phyloP scores from a whole-genome alignment of 129 eudicot species.

The Escallonia herrerae region DNA sequence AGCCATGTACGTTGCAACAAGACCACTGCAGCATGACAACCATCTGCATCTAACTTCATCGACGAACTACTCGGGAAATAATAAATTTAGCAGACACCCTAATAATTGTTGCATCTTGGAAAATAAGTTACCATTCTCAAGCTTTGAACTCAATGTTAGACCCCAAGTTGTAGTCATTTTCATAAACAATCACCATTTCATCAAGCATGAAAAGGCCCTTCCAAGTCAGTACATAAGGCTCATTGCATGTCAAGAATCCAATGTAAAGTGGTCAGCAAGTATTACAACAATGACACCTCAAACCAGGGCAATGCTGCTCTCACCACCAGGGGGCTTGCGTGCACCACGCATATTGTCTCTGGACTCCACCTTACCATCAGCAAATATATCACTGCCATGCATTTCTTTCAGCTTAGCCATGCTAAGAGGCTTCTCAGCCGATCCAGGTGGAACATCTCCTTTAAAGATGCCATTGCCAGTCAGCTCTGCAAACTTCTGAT shows the following conservation, averaged over 20 bases:
- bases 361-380: conserved; percentile 54
- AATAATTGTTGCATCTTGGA: too few species aligned
- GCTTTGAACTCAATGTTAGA: neutral
- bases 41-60: too few species aligned
- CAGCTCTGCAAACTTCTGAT: conserved; percentile 70
- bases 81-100: too few species aligned
- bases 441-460: conserved; percentile 49
- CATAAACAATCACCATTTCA: neutral
- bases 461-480: conserved; percentile 68
- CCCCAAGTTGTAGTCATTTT: neutral
- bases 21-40: too few species aligned
- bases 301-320: conserved; percentile 65
- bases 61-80: too few species aligned
- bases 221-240: neutral
- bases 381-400: conserved; percentile 63
- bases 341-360: conserved; percentile 61
- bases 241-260: neutral
- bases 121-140: neutral
- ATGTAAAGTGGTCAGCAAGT: neutral
- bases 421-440: conserved; percentile 59
- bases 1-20: too few species aligned
- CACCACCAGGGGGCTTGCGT: conserved; percentile 78
- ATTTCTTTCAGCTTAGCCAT: conserved; percentile 58
- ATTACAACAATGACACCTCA: conserved; percentile 3
- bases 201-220: neutral